Evolutionary conservation across 2,329 filamentous ascomycete species (phyloP).

Genomic region (Pyricularia grisea): DNA sequence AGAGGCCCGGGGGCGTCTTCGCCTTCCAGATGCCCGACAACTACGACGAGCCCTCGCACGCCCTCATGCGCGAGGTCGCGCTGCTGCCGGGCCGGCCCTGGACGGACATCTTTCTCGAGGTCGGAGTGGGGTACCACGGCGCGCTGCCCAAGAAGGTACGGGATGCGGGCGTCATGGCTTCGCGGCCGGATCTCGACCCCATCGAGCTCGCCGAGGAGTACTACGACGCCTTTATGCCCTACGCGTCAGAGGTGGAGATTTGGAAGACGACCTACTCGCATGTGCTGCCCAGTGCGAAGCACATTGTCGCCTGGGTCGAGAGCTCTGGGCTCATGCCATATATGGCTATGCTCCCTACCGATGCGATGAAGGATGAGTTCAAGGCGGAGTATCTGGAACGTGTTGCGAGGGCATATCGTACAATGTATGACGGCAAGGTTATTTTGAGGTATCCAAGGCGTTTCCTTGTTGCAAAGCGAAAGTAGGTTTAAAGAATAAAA

Average conservation of each 20-base stretch:
- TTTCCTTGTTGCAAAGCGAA: constrained; percentile 37
- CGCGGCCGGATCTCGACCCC: constrained; percentile 31
- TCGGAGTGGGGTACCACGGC: constrained; percentile 1
- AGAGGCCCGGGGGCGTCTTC: constrained; percentile 34
- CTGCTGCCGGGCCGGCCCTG: constrained; percentile 17
- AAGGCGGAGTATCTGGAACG: constrained; percentile 30
- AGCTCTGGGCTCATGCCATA: constrained; percentile 47
- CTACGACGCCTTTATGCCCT: constrained; percentile 36
- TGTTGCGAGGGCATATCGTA: constrained; percentile 32
- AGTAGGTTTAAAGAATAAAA: constrained; percentile 3
- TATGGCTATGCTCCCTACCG: constrained; percentile 32
- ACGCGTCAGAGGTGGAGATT: constrained; percentile 33
- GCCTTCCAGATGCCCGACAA: constrained; percentile 45
- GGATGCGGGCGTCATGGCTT: constrained; percentile 11
- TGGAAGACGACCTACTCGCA: constrained; percentile 48
- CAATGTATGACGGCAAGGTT: constrained; percentile 39
- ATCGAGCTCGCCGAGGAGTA: constrained; percentile 43
- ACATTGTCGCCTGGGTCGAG: constrained; percentile 51
- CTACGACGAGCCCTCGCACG: constrained; percentile 36
- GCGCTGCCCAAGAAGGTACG: neutral
- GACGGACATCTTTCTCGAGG: constrained; percentile 1
- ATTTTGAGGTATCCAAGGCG: constrained; percentile 45
- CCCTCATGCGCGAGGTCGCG: constrained; percentile 34
- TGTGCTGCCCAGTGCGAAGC: constrained; percentile 32
- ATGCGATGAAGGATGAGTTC: constrained; percentile 33